phyloP scores from a whole-genome alignment of 305 asterid genomes.

The Fraxinus sp. region DNA sequence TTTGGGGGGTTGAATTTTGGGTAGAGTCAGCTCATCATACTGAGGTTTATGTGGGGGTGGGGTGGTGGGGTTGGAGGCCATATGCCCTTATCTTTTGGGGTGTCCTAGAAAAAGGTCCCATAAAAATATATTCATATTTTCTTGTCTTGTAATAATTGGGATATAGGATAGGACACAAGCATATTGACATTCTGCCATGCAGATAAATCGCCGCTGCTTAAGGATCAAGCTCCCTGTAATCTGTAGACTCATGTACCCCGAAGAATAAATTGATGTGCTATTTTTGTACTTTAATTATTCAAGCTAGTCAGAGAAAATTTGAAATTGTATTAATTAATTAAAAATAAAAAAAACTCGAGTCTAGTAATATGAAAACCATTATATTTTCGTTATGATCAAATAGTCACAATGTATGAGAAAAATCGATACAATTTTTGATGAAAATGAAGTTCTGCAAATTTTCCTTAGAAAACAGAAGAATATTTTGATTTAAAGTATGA shows the following conservation, averaged over 20 bases:
- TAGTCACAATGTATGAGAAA: background rate
- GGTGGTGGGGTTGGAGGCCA: background rate
- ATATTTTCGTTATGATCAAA: background rate
- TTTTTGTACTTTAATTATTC: background rate
- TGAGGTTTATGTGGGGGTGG: conserved; percentile 9
- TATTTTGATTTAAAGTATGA: background rate
- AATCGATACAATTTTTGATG: background rate
- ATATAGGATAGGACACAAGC: conserved; percentile 27
- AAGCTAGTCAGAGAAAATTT: background rate
- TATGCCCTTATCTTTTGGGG: conserved; percentile 21
- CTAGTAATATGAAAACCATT: background rate
- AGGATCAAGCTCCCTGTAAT: conserved; percentile 21
- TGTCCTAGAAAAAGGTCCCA: conserved; percentile 28
- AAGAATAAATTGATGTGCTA: background rate
- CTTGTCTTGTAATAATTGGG: conserved; percentile 20
- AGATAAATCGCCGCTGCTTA: conserved; percentile 21
- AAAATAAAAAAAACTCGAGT: background rate
- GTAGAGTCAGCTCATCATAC: conserved; percentile 34
- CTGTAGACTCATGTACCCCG: conserved; percentile 23
- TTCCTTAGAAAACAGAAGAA: background rate
- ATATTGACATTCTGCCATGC: conserved; percentile 23
- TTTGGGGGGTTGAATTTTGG: conserved; percentile 7
- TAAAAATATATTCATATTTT: conserved; percentile 14
- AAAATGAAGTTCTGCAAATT: background rate
- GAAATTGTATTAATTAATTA: background rate